A percentile compares a stretch with the other conserved stretches of the same genome.
phyloP scores from a whole-genome alignment of 768 basidiomycete species.

The Pulveroboletus sp. region DNA sequence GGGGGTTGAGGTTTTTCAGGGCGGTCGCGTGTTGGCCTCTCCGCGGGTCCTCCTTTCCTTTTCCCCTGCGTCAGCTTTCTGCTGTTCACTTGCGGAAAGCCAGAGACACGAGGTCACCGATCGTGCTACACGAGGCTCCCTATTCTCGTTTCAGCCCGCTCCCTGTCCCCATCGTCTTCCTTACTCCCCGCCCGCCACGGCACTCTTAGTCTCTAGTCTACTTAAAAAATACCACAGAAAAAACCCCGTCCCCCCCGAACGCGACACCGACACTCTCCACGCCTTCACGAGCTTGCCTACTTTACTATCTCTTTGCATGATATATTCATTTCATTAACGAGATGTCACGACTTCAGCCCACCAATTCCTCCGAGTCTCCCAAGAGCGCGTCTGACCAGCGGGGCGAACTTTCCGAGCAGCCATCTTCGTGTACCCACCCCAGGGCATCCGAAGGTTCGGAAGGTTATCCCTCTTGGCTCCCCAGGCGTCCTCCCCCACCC shows the following conservation, averaged over 20 bases:
- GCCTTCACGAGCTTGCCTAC: slow-evolving; percentile 27
- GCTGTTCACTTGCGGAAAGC: slow-evolving; percentile 36
- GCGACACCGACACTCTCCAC: slow-evolving; percentile 31
- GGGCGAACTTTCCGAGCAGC: slow-evolving; percentile 30
- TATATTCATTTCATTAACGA: slow-evolving; percentile 31
- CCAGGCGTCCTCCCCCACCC: slow-evolving; percentile 70
- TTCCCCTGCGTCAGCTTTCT: slow-evolving; percentile 23
- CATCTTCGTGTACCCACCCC: slow-evolving; percentile 33
- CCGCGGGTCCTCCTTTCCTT: slow-evolving; percentile 13
- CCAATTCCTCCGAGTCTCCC: slow-evolving; percentile 28
- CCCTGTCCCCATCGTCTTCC: slow-evolving; percentile 12
- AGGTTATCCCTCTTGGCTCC: slow-evolving; percentile 83
- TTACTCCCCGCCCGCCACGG: slow-evolving; percentile 18
- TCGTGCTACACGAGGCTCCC: slow-evolving; percentile 45
- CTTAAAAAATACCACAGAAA: slow-evolving; percentile 19
- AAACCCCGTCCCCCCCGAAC: slow-evolving; percentile 17
- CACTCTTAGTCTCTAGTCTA: slow-evolving; percentile 16
- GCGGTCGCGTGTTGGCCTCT: slow-evolving; percentile 27
- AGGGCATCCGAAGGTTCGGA: slow-evolving; percentile 45
- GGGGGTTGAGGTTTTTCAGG: slow-evolving; percentile 33
- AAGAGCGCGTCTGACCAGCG: slow-evolving; percentile 28
- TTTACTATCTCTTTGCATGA: slow-evolving; percentile 28
- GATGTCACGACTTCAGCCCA: slow-evolving; percentile 34
- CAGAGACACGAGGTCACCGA: slow-evolving; percentile 46
- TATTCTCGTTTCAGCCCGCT: slow-evolving; percentile 17